Conservation (phyloP, 1,284 basidiomycete genomes). For the Anthracocystis setariae region DNA sequence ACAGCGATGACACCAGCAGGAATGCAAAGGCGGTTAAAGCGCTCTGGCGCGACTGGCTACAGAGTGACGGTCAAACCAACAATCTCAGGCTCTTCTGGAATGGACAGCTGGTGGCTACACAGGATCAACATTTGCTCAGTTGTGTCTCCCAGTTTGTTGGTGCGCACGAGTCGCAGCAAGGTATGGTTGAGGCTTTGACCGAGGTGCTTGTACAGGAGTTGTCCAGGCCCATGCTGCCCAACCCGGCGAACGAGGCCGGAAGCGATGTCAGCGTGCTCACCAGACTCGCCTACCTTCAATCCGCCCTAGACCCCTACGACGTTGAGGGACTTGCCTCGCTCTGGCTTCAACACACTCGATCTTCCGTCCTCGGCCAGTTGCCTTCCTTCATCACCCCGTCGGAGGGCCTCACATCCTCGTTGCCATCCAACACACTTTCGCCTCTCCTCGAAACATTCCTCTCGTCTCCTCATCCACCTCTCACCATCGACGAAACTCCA, state of each 20-base stretch:
- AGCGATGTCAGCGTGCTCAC: conserved; percentile 69
- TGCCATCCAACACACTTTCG: conserved; percentile 9
- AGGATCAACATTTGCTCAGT: conserved; percentile 6
- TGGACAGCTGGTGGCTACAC: conserved; percentile 17
- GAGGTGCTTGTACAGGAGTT: conserved; percentile 13
- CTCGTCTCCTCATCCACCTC: neutral
- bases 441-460: conserved; percentile 12
- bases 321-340: conserved; percentile 76
- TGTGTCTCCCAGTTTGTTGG: conserved; percentile 11
- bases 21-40: conserved; percentile 29
- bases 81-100: conserved; percentile 46
- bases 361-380: conserved; percentile 17
- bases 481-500: neutral
- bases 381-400: neutral
- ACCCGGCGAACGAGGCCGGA: neutral
- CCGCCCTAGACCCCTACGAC: conserved; percentile 81
- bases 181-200: conserved; percentile 7
- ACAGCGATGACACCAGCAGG: conserved; percentile 16
- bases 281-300: conserved; percentile 76
- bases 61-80: conserved; percentile 28
- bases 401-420: conserved; percentile 1
- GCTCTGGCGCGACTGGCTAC: conserved; percentile 30
- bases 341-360: conserved; percentile 32
- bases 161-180: neutral
- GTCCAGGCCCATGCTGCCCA: conserved; percentile 1